Conservation (phyloP, 768 basidiomycete species). For the Trametes punicea region DNA sequence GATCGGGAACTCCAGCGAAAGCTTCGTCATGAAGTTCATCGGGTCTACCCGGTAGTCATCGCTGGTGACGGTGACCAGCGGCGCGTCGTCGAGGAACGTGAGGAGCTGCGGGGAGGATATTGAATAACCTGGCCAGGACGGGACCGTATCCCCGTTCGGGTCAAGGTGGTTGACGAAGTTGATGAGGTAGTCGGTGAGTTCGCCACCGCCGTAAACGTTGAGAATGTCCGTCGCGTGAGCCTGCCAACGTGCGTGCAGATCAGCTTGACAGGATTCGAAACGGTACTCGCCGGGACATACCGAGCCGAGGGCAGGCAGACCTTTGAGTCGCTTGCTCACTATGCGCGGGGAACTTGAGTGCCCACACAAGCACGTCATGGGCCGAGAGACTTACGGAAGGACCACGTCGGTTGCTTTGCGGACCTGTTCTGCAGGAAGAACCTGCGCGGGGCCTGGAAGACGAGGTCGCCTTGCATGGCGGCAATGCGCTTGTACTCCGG, state of each 20-base stretch:
- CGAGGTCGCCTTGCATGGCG: constrained; percentile 46
- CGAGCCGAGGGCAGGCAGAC: constrained; percentile 7
- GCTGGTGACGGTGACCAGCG: constrained; percentile 9
- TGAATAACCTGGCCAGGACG: constrained; percentile 26
- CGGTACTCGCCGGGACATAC: background rate
- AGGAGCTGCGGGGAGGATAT: constrained; percentile 11
- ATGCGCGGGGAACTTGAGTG: too few relatives aligned
- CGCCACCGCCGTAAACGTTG: constrained; percentile 23
- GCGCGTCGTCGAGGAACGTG: constrained; percentile 18
- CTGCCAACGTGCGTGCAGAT: background rate
- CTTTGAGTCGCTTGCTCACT: constrained; percentile 20
- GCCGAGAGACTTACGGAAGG: constrained; percentile 33
- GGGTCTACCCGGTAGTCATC: constrained; percentile 21
- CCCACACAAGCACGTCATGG: background rate
- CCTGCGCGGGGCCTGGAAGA: constrained; percentile 49
- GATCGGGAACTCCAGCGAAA: constrained; percentile 21
- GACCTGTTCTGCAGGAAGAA: constrained; percentile 41
- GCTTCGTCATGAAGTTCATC: constrained; percentile 15
- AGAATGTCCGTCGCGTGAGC: constrained; percentile 26
- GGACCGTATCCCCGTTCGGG: constrained; percentile 26
- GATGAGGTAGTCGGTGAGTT: constrained; percentile 29
- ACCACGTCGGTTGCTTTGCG: constrained; percentile 41
- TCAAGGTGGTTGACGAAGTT: constrained; percentile 30
- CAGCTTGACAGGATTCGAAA: too few relatives aligned
- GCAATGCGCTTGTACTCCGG: constrained; percentile 52